Percentiles rank a stretch among this genome's conserved stretches.
These are phyloP conservation scores for Bonia amplexicaulis DNA, from an alignment of 176 grass and related monocot genomes.

Conservation along the genomic window DNA sequence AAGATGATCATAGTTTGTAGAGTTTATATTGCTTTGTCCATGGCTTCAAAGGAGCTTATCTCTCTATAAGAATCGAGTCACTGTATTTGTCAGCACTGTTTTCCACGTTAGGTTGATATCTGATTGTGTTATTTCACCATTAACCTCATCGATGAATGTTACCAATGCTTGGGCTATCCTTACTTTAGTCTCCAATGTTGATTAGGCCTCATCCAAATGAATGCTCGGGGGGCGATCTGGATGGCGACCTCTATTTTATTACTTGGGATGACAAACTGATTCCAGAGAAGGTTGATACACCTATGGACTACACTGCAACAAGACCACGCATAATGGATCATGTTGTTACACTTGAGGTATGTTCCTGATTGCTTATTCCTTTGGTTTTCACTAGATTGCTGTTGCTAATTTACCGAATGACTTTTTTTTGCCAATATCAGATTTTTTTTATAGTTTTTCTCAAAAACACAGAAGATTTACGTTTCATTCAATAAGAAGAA, in stretches of 20 bases:
- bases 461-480: too few relatives aligned
- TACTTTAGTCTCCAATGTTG: constrained; percentile 18
- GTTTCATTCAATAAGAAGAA: too few relatives aligned
- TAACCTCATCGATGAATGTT: constrained; percentile 17
- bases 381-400: background rate
- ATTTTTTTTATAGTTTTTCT: background rate
- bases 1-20: background rate
- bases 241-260: constrained; percentile 92
- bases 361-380: background rate
- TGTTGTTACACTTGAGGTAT: constrained; percentile 86
- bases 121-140: background rate
- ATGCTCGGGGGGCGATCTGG: constrained; percentile 94
- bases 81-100: background rate
- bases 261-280: constrained; percentile 85
- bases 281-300: constrained; percentile 66
- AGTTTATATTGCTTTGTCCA: constrained; percentile 13
- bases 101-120: constrained; percentile 15
- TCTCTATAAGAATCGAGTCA: constrained; percentile 12
- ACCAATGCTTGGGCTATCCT: background rate
- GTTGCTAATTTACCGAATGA: background rate
- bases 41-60: background rate
- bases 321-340: constrained; percentile 77
- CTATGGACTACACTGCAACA: constrained; percentile 89
- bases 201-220: constrained; percentile 94
- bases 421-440: background rate